These are phyloP conservation scores for Tolypocladium amazonense DNA, from an alignment of 2,329 filamentous ascomycete species.

Conservation along the genomic window DNA sequence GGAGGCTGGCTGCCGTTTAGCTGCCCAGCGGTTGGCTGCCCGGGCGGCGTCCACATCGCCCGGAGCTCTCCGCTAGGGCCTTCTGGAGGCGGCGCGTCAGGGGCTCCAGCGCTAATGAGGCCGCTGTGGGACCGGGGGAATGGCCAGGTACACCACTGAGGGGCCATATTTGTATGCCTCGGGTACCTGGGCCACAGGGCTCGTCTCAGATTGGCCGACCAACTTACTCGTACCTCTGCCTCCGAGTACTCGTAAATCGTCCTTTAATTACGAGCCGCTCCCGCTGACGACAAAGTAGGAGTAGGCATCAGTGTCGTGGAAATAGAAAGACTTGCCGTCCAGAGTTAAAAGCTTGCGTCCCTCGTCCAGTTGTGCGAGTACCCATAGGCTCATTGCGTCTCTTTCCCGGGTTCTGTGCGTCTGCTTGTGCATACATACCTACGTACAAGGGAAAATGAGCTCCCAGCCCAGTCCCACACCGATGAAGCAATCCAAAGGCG, in stretches of 20 bases:
- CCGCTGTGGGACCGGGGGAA: not conserved
- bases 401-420: too few species aligned
- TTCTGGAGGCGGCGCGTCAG: not conserved
- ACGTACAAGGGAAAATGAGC: too few species aligned
- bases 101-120: not conserved
- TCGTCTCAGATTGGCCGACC: not conserved
- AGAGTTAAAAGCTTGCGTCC: not conserved
- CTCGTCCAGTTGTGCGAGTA: not conserved
- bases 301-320: not conserved
- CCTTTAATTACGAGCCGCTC: not conserved
- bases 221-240: not conserved
- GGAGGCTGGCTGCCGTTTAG: not conserved
- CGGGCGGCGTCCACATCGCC: not conserved
- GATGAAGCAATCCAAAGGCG: too few species aligned
- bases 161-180: not conserved
- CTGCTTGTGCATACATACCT: not conserved
- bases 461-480: too few species aligned
- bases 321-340: not conserved
- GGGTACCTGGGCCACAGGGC: not conserved
- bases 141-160: not conserved
- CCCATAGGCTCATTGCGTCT: too few species aligned
- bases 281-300: not conserved
- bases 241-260: not conserved
- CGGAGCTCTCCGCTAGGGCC: not conserved
- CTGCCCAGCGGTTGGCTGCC: too few species aligned